These are phyloP conservation scores for Nitzschia palea DNA, from an alignment of 108 stramenopile genomes.

Conservation along the genomic window DNA sequence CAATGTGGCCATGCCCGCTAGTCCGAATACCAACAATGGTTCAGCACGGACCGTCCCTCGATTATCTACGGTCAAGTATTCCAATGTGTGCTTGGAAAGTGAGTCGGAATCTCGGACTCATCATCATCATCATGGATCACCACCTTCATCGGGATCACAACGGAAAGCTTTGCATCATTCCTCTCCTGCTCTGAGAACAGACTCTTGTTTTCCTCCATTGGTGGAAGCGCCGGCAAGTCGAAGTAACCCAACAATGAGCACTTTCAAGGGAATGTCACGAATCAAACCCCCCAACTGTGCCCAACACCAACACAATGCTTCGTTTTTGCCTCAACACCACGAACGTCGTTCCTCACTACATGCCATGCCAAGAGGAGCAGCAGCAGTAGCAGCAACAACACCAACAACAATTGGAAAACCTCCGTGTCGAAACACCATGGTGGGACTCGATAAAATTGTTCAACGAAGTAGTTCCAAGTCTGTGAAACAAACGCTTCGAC, in stretches of 20 bases:
- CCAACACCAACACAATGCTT: background rate
- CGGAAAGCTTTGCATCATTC: background rate
- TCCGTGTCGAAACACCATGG: background rate
- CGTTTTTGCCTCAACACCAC: background rate
- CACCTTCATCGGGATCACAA: background rate
- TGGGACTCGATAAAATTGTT: constrained; percentile 8
- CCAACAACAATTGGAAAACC: background rate
- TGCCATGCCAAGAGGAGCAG: too few relatives aligned
- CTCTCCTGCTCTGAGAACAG: background rate
- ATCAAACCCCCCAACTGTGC: background rate
- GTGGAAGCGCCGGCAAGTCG: background rate
- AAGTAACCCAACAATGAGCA: constrained; percentile 1
- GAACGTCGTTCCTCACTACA: too few relatives aligned
- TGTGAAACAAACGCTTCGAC: background rate
- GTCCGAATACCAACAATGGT: background rate
- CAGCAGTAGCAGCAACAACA: background rate
- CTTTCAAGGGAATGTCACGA: background rate
- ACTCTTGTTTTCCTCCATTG: background rate
- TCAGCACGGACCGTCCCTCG: background rate
- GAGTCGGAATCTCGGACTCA: too few relatives aligned
- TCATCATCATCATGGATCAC: too few relatives aligned
- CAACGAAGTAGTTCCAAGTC: constrained; percentile 14
- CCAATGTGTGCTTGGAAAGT: too few relatives aligned
- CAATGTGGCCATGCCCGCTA: background rate
- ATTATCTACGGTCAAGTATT: too few relatives aligned